A percentile compares a stretch with the other conserved stretches of the same genome.
Evolutionary conservation across 192 early-diverging fungal genomes (phyloP).

Genomic region (Rhizoclosmatium sp.): DNA sequence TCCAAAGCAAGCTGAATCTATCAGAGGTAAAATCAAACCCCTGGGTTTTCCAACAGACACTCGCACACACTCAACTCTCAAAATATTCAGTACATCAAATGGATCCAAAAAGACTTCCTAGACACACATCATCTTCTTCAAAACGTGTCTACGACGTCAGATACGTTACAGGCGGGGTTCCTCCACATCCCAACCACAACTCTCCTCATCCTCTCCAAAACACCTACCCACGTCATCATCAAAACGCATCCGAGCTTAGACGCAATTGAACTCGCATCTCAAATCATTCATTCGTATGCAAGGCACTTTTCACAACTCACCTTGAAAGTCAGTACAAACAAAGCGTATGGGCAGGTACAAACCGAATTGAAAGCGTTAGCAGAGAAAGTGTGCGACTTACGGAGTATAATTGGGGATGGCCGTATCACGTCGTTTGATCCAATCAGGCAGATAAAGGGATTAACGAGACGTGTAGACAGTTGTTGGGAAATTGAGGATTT

Average conservation of each 20-base stretch:
- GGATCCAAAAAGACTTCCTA: background rate
- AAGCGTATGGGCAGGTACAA: background rate
- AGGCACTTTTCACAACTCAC: background rate
- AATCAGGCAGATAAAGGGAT: background rate
- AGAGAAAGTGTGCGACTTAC: background rate
- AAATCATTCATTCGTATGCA: background rate
- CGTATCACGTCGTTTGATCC: background rate
- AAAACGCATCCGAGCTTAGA: background rate
- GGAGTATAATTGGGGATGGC: background rate
- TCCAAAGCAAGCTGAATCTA: too few relatives aligned
- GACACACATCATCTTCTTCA: background rate
- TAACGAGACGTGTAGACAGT: background rate
- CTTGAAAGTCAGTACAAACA: background rate
- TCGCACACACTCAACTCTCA: too few relatives aligned
- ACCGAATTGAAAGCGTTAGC: background rate
- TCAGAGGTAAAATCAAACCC: too few relatives aligned
- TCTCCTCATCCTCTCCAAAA: background rate
- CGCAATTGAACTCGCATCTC: background rate
- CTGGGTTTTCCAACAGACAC: too few relatives aligned
- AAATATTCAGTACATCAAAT: background rate
- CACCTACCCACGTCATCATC: background rate
- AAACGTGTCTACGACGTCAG: background rate
- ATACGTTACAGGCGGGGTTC: background rate
- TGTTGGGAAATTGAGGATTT: slow-evolving; percentile 18
- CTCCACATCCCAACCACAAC: background rate